Conservation (phyloP, 306 rosid genomes). For the Ceratonia siliqua region DNA sequence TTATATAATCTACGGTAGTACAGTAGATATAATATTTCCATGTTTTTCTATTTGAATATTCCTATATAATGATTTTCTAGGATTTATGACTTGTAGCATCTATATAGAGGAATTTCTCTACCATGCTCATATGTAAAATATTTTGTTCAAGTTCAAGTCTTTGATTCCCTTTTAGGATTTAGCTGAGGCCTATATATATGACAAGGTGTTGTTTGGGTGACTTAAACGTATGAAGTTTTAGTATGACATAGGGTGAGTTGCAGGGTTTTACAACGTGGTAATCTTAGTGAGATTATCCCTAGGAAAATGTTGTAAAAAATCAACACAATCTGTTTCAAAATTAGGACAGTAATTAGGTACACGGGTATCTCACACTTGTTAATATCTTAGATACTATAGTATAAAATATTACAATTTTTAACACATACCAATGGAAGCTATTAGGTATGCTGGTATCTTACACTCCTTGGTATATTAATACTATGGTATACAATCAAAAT, state of each 20-base stretch:
- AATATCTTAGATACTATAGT: too few species aligned
- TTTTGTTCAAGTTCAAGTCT: slow-evolving; percentile 3
- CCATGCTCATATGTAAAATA: too few species aligned
- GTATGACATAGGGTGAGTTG: neutral
- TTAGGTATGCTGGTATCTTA: neutral
- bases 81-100: neutral
- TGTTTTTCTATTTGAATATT: too few species aligned
- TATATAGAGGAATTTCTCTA: slow-evolving; percentile 19
- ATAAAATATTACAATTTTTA: too few species aligned
- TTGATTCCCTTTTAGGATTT: neutral
- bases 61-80: neutral
- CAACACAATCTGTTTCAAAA: neutral
- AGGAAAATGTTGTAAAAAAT: neutral
- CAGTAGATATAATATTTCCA: neutral
- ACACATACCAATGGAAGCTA: too few species aligned
- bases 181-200: neutral
- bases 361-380: neutral
- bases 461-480: too few species aligned
- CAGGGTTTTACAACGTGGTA: neutral
- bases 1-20: neutral
- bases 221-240: neutral
- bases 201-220: neutral
- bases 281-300: neutral
- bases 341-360: neutral
- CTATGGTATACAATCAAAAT: neutral